Evolutionary conservation across 306 rosid genomes (phyloP).

Genomic region (Boehmeria nivea): DNA sequence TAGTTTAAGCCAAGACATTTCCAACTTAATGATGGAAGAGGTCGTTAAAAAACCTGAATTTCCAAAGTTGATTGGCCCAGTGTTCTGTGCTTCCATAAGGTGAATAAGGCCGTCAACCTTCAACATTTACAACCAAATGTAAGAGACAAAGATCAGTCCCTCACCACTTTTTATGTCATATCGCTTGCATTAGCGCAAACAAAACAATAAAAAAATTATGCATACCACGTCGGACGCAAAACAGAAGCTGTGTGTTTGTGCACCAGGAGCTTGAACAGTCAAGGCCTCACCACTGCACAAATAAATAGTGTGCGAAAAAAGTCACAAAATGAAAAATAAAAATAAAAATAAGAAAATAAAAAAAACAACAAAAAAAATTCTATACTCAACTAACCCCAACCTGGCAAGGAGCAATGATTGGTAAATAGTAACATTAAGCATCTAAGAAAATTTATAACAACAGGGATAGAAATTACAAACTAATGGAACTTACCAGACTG

Average conservation of each 20-base stretch:
- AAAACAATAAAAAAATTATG: not conserved
- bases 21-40: no score
- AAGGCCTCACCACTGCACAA: slow-evolving; percentile 53
- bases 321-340: slow-evolving; percentile 2
- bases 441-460: no score
- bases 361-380: no score
- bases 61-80: slow-evolving; percentile 54
- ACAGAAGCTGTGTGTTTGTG: slow-evolving; percentile 50
- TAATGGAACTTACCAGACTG: slow-evolving; percentile 54
- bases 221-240: slow-evolving; percentile 49
- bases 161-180: not conserved
- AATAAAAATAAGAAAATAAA: no score
- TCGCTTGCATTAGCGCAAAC: no score
- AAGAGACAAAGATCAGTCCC: not conserved
- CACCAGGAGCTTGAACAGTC: slow-evolving; percentile 53
- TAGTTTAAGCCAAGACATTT: not conserved
- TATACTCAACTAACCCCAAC: no score
- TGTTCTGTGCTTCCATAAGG: slow-evolving; percentile 46
- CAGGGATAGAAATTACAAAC: not conserved
- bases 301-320: no score
- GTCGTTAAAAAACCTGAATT: slow-evolving; percentile 32
- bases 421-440: no score
- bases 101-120: slow-evolving; percentile 51
- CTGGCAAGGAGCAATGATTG: not conserved
- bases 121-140: not conserved